Base-by-base conservation (phyloP, 495 filamentous ascomycete genomes). In the Annulohypoxylon stygium region DNA sequence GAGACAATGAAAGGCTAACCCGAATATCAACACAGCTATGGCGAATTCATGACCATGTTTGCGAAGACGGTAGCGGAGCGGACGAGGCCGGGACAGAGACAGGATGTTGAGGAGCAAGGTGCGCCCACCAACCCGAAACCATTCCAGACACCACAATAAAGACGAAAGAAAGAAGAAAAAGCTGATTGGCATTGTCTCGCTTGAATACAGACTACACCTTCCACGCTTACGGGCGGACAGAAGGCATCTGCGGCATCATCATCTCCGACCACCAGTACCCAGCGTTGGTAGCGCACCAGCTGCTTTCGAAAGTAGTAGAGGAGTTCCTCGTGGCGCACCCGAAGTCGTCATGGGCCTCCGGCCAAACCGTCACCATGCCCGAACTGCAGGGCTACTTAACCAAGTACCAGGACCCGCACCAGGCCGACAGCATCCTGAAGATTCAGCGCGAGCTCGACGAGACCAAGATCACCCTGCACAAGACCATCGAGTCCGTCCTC, bases 401-500 rank as follows among this genome's bases (percentile, higher is more conserved):
- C 75, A 93, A 96, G 76, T 97, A 94, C 81, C 95, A 98, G 83
- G 92, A 97, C 78, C 93, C 95, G 25, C 84, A 88, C 79, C 88
- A 97, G 81, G 95, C 94, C 60, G 94, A 94, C 82, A 93, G 89
- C 82, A 96, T 97, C 76, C 88, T 93, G 86, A 95, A 92, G 86
- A 97, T 98, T 74, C 97, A 98, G 83, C 91, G 93, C 83, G 95
- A 99, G 83, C 86, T 99, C 69, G 94, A 98, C 73, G 94, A 98
- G 87, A 99, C 97, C 64, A 99, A 98, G 89, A 96, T 97, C 78
- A 90, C 97, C 50, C 87, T 99, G 66, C 94, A 97, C 83, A 97
- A 97, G 89, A 96, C 93, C n/a, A 95, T 97, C 75, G 92, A 96
- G 82, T 90, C 88, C 76, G 93, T 97, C 62, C 82, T 97, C 75